phyloP scores from a whole-genome alignment of 2,329 filamentous ascomycete genomes.

The Helminthosporium solani region DNA sequence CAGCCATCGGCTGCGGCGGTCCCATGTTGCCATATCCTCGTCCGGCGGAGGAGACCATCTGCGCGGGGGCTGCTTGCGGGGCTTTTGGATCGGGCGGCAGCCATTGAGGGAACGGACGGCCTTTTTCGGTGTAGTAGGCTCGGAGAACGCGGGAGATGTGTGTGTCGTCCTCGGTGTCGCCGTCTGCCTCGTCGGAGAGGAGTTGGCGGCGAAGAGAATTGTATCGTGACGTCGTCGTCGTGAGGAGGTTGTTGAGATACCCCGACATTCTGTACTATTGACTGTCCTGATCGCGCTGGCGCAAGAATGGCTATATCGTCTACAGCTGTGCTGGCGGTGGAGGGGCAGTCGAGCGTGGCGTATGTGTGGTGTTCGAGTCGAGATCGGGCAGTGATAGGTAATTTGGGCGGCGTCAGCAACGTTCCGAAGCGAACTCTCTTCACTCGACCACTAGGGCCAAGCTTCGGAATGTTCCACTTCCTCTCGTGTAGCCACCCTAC shows the following conservation, averaged over 20 bases:
- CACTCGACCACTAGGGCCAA: too few relatives aligned
- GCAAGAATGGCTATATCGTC: not conserved
- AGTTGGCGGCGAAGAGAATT: slow-evolving; percentile 63
- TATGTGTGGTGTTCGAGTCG: not conserved
- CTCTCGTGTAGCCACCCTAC: not conserved
- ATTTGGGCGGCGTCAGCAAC: not conserved
- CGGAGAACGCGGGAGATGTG: slow-evolving; percentile 92
- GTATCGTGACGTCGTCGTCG: slow-evolving; percentile 57
- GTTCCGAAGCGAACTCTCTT: not conserved
- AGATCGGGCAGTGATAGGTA: not conserved
- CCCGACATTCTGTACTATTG: slow-evolving; percentile 52
- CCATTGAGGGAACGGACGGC: slow-evolving; percentile 78
- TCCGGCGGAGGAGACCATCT: slow-evolving; percentile 52
- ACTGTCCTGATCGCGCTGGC: not conserved
- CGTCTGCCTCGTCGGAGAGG: slow-evolving; percentile 60
- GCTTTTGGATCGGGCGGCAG: slow-evolving; percentile 86
- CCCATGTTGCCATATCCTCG: slow-evolving; percentile 32
- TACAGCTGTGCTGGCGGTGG: not conserved
- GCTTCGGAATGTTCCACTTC: too few relatives aligned
- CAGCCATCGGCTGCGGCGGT: slow-evolving; percentile 22
- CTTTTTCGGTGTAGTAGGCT: slow-evolving; percentile 89
- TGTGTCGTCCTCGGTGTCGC: slow-evolving; percentile 75
- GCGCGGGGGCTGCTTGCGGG: slow-evolving; percentile 54
- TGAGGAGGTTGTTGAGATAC: slow-evolving; percentile 75
- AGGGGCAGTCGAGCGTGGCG: not conserved